Base-by-base conservation (phyloP, 2,329 filamentous ascomycete genomes). In the Remersonia thermophila region DNA sequence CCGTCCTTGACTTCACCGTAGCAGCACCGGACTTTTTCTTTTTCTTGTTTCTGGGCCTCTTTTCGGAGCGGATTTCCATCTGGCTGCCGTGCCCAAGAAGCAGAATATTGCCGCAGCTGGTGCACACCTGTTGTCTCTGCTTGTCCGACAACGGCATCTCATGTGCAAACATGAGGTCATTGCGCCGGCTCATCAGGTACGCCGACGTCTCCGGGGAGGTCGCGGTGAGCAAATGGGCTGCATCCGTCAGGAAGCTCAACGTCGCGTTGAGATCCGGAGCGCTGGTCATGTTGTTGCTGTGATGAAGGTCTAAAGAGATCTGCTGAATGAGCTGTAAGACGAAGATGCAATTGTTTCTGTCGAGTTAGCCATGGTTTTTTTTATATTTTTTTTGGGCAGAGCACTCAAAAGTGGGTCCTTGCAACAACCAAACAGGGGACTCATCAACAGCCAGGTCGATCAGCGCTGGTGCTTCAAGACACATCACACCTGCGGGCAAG, bases 101-200 rank as follows among this genome's bases (percentile, higher is more conserved):
- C 57, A 77, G 65, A 27, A 80, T 72, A 42, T 69, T 65, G 12
- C 77, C 76, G 48, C 77, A 82, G 35, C 65, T 65, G 33, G 59
- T 63, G 53, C 77, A 81, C 16, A 66, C 58, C 38, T 67, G 67
- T 43, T 75, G 66, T 34, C 61, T 60, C 42, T 73, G 66, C n/a
- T 59, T 48, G 13, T 72, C 66, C 8, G 65, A 55, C 33, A 56
- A 53, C 7, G 57, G 46, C 6, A 70, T 44, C 30, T 62, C 59
- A 44, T 68, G 58, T 34, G 65, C 56, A 31, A 63, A 60, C 47
- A 73, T 59, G 11, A 77, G 51, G 8, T 60, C 55, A 43, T 65
- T 64, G 38, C 69, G 64, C 37, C 62, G 60, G 47, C 58, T 63
- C 69, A 79, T 73, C 27, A 80, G 57, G 51, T 73, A 66, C 10